Evolutionary conservation across 345 rosid genomes (phyloP), one percentile per base, ranked within the genome.

Genomic region (Arabidopsis suecica): DNA sequence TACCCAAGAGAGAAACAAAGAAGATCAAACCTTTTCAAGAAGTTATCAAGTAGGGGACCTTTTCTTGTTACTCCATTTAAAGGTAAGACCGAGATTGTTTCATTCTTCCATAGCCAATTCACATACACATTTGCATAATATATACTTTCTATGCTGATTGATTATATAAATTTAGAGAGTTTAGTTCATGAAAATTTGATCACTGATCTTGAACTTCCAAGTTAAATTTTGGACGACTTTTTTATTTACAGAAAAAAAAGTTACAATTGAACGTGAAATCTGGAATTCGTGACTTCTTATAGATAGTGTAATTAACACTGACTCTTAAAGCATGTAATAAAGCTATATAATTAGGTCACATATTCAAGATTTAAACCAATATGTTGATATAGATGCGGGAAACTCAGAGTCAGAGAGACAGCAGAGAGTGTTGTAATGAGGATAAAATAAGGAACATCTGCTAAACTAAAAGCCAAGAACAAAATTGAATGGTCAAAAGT

Each of bases 381-480:
- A 14, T 14, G 14, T 51, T 60, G 54, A 23, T 68, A 22, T 32
- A 42, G 30, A 67, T 69, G 65, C 33, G 18, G 30, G 54, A 41
- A 54, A 36, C 34, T 63, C 44, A 69, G 41, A 68, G 65, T 61
- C 49, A 61, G 65, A 33, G 69, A 76, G 75, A 54, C 65, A 69
- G 53, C 65, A 69, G 53, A 76, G 75, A 76, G 70, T 62, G 11
- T 2, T 23, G 16, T 33, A 23, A 23, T 23, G 65, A 69, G 36
- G 49, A 44, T 34, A 69, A 50, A 61, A 22, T 61, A 58, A 76
- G 36, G 14, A 53, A 69, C 25, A 54, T n/a, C 41, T 69, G 49
- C 50, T 37, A 22, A 68, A 69, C 58, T 60, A 76, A 61, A 68
- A 2, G 75, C 59, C 65, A 69, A 68, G 56, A 68, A 76, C 68